Percentiles rank a stretch among this genome's conserved stretches.
Conservation (phyloP, 2,329 filamentous ascomycete species). For the Paecilomyces niveus region DNA sequence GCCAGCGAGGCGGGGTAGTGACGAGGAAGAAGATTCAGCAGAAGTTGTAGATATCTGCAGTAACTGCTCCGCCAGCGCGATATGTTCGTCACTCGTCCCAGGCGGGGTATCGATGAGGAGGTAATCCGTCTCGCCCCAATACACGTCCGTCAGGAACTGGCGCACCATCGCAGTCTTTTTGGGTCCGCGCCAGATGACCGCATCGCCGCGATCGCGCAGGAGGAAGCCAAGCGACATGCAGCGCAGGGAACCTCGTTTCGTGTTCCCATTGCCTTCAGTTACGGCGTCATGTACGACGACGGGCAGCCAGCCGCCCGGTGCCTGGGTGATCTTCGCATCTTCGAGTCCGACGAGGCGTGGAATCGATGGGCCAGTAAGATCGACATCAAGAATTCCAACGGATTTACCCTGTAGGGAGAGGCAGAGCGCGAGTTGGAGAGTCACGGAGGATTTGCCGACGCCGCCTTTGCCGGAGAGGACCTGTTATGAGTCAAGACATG, state of each 20-base stretch:
- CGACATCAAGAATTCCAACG: constrained; percentile 91
- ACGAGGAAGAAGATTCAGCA: constrained; percentile 8
- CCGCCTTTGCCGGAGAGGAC: constrained; percentile 95
- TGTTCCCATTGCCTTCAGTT: constrained; percentile 9
- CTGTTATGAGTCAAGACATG: constrained; percentile 23
- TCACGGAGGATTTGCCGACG: constrained; percentile 96
- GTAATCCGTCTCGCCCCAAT: constrained; percentile 83
- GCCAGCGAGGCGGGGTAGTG: constrained; percentile 62
- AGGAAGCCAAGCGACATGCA: constrained; percentile 95
- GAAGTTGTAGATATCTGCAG: constrained; percentile 40
- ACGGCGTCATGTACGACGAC: constrained; percentile 67
- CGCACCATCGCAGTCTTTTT: constrained; percentile 99
- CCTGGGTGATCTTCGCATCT: constrained; percentile 80
- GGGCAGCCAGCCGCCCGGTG: constrained; percentile 85
- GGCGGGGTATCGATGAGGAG: constrained; percentile 93
- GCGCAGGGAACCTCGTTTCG: constrained; percentile 33
- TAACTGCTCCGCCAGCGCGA: constrained; percentile 83
- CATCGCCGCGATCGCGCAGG: constrained; percentile 72
- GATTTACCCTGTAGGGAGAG: constrained; percentile 78
- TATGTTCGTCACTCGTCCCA: constrained; percentile 94
- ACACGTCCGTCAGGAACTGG: constrained; percentile 86
- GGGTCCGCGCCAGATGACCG: constrained; percentile 93
- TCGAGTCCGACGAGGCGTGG: constrained; percentile 91
- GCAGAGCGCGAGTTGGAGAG: constrained; percentile 87
- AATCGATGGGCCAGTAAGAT: constrained; percentile 93